Evolutionary conservation across 108 stramenopile species (phyloP), one percentile per base, ranked within the genome.

Genomic region (Stephanodiscus triporus): DNA sequence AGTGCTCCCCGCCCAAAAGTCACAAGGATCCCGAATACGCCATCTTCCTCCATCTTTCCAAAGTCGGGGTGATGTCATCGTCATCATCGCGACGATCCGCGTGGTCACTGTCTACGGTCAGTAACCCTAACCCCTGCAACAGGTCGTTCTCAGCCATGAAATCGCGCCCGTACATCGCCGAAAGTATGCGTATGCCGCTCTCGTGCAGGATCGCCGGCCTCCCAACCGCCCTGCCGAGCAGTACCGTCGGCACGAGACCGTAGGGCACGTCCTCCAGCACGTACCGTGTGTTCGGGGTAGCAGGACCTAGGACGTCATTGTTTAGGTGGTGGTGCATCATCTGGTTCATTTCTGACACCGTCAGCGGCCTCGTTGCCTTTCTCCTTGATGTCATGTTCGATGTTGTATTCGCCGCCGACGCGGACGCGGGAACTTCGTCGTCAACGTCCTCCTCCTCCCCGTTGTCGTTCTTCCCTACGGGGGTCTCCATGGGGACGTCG

Each of bases 271-370:
- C 89, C 73, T 89, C 89, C 7, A 87, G 75, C 1, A 89, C 80
- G 72, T 89, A 89, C 23, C 89, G 74, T 30, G 83, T 75, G 43
- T 87, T 74, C 2, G 83, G 80, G 16, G 42, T 27, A 23, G 71
- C 47, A 14, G 89, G 89, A 9, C 89, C 89, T 37, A 86, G 58
- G 0, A 89, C 89, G 71, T 89, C 89, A 60, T 84, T 87, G 27
- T 82, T 76, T n/a, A 49, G 32, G 38, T 75, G 66, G 32, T 86
- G 68, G 49, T 86, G 81, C 66, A 89, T 87, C 51, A 70, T 70
- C 65, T 87, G 89, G 63, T 87, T 87, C 89, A 89, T 89, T 47
- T 89, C 89, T 26, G 86, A 85, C 13, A 89, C 80, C 36, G 82
- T 78, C 0, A 74, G 73, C 63, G 71, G 59, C 45, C 80, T 42